Base-by-base conservation (phyloP, 805 yeast genomes). In the Torulaspora microellipsoides region DNA sequence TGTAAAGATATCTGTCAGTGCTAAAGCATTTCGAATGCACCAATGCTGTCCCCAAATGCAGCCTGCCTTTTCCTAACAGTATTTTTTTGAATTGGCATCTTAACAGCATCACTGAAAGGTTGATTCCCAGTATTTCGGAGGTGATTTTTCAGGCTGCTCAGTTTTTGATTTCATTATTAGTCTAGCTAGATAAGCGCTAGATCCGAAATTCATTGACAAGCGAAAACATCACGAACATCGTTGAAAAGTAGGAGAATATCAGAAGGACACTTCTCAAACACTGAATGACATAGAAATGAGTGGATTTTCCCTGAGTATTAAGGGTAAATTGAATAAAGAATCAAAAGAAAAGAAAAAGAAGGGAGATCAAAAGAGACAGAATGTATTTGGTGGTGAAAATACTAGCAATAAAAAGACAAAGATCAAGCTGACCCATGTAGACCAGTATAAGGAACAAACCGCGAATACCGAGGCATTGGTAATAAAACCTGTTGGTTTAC, bases 391-490 rank as follows among this genome's bases (percentile, higher is more conserved):
- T 17, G 54, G 46, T n/a, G 45, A 35, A 12, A 45, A 27, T 31
- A 29, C 23, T 11, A 33, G 31, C 4, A 34, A 12, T 28, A 38
- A 25, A 31, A 43, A 37, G 23, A 40, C 47, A 25, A 51, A 48
- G 36, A 53, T 55, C 20, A 52, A 47, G 31, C 15, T 57, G 15
- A 53, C 60, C 2, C 56, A 54, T 45, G 46, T 55, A n/a, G 56
- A 49, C 11, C 45, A 48, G 20, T 34, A 40, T 32, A 41, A 38
- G 27, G 42, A 39, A n/a, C 32, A 45, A 27, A 8, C 27, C 2
- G 36, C 23, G 15, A 32, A 39, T n/a, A 38, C 43, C 29, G 27
- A 35, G 12, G 34, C 46, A 28, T 42, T 51, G 27, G 44, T 51
- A 2, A 56, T 56, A 7, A 48, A 52, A 34, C 58, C 58, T 11